These are phyloP conservation scores for Leucosporidium creatinivorum DNA, from an alignment of 768 basidiomycete genomes.

Conservation along the genomic window DNA sequence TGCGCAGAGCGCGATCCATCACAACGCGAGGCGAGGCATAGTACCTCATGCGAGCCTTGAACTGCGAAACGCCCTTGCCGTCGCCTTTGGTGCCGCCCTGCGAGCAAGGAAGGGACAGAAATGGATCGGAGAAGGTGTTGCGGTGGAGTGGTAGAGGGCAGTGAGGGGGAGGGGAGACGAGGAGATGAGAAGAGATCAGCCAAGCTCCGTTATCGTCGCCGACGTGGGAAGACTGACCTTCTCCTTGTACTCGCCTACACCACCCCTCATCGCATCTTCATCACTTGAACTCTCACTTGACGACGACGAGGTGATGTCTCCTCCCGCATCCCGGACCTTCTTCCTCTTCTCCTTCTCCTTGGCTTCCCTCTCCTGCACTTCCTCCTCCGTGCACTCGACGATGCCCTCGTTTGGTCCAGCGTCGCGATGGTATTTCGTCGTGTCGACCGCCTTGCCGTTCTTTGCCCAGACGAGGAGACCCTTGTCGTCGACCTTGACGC, in stretches of 20 bases:
- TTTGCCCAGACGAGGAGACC: constrained; percentile 34
- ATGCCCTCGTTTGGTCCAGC: constrained; percentile 38
- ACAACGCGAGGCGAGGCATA: constrained; percentile 38
- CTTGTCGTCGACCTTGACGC: constrained; percentile 38
- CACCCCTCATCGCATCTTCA: constrained; percentile 17
- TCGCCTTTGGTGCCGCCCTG: constrained; percentile 39
- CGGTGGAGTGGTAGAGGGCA: constrained; percentile 30
- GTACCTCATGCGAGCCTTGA: constrained; percentile 37
- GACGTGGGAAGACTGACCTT: constrained; percentile 13
- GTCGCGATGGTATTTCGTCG: constrained; percentile 36
- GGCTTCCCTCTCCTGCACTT: constrained; percentile 31
- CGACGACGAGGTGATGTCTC: constrained; percentile 2
- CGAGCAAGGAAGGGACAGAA: constrained; percentile 21
- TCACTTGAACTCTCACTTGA: constrained; percentile 8
- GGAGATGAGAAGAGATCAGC: constrained; percentile 6
- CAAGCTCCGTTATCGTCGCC: constrained; percentile 5
- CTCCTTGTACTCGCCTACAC: constrained; percentile 18
- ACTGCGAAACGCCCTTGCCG: constrained; percentile 30
- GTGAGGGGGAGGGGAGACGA: neutral
- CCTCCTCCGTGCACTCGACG: constrained; percentile 37
- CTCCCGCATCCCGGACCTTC: constrained; percentile 8
- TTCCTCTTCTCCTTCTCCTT: constrained; percentile 33
- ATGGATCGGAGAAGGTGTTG: too few relatives aligned
- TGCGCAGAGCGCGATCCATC: constrained; percentile 40
- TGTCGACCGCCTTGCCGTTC: constrained; percentile 37